Evolutionary conservation across 345 rosid genomes (phyloP).

Genomic region (Microcos paniculata): DNA sequence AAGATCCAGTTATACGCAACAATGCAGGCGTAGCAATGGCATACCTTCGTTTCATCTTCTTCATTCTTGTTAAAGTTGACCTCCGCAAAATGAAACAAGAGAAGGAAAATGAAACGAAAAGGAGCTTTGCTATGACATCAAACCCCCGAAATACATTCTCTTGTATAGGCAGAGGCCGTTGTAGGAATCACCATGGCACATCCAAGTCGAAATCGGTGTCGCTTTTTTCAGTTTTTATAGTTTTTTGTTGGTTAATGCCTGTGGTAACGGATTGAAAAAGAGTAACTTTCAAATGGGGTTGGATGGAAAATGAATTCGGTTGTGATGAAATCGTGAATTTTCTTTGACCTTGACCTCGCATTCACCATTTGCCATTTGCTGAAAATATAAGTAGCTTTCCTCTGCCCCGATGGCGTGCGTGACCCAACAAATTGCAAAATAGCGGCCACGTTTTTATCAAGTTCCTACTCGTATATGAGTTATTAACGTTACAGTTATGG

Average conservation of each 20-base stretch:
- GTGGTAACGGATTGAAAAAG: not conserved
- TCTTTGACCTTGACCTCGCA: too few species aligned
- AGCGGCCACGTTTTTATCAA: not conserved
- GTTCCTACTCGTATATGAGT: not conserved
- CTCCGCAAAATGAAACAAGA: not conserved
- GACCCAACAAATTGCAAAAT: not conserved
- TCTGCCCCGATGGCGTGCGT: too few species aligned
- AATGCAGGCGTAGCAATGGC: not conserved
- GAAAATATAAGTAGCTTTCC: not conserved
- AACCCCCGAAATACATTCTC: not conserved
- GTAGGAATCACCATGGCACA: not conserved
- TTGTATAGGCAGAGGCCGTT: not conserved
- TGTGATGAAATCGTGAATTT: too few species aligned
- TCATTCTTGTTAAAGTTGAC: not conserved
- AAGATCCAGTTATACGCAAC: constrained; percentile 11
- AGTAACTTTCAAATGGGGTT: not conserved
- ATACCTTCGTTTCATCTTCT: constrained; percentile 14
- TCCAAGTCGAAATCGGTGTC: not conserved
- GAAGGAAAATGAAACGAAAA: not conserved
- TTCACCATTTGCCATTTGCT: not conserved
- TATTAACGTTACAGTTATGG: too few species aligned
- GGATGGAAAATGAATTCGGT: not conserved
- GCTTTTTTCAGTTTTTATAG: not conserved
- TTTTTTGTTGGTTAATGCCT: constrained; percentile 3
- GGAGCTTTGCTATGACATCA: not conserved